These are phyloP conservation scores for Ogataea polymorpha DNA, from an alignment of 805 yeast genomes.

Conservation along the genomic window DNA sequence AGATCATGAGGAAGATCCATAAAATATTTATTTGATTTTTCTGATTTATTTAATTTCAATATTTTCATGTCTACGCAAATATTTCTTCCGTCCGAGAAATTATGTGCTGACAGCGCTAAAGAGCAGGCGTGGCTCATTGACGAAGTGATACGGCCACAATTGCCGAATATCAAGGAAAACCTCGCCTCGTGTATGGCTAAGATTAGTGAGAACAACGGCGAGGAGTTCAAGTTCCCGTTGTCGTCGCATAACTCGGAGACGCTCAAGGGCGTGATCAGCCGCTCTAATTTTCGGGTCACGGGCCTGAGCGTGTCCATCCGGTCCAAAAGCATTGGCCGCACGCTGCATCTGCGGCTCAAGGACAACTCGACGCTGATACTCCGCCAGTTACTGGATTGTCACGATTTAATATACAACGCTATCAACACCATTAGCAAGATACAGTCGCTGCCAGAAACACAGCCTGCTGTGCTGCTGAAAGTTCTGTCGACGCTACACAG, in stretches of 20 bases:
- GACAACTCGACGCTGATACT: slow-evolving; percentile 37
- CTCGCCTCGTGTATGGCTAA: slow-evolving; percentile 39
- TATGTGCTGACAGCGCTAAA: slow-evolving; percentile 13
- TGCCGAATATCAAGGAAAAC: slow-evolving; percentile 45
- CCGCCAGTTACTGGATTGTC: slow-evolving; percentile 39
- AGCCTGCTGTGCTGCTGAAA: slow-evolving; percentile 22
- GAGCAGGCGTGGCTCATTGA: slow-evolving; percentile 48
- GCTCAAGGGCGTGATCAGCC: slow-evolving; percentile 56
- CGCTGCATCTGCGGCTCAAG: slow-evolving; percentile 38
- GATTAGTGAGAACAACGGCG: slow-evolving; percentile 35
- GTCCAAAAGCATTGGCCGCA: slow-evolving; percentile 37
- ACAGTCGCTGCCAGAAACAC: slow-evolving; percentile 20
- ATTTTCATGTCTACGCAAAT: slow-evolving; percentile 26
- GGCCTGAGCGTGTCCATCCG: slow-evolving; percentile 41
- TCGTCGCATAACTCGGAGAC: slow-evolving; percentile 52
- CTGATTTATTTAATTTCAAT: not conserved
- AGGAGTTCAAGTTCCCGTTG: slow-evolving; percentile 54
- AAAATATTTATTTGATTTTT: not conserved
- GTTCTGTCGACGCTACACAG: slow-evolving; percentile 27
- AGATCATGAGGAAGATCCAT: slow-evolving; percentile 15
- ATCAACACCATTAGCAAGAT: slow-evolving; percentile 40
- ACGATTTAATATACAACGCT: slow-evolving; percentile 40
- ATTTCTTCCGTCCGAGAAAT: slow-evolving; percentile 10
- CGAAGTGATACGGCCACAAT: slow-evolving; percentile 44
- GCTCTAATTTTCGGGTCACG: slow-evolving; percentile 52